These are phyloP conservation scores for Malbranchea zuffiana DNA, from an alignment of 2,329 filamentous ascomycete species.

Conservation along the genomic window DNA sequence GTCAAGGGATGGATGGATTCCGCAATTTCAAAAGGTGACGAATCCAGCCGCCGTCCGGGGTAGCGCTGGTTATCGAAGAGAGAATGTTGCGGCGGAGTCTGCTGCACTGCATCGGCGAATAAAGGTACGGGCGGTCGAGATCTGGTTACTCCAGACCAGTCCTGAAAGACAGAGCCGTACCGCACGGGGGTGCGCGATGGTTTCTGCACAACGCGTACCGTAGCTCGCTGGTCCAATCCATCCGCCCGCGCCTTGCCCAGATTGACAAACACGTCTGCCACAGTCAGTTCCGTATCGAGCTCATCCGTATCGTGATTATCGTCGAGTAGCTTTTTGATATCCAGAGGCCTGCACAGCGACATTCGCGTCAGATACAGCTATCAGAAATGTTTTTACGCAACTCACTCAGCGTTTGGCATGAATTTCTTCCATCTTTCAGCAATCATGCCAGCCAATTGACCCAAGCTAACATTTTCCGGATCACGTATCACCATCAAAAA, in stretches of 20 bases:
- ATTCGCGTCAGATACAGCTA: not conserved
- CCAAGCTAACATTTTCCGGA: constrained; percentile 25
- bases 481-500: constrained; percentile 25
- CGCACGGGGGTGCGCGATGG: constrained; percentile 19
- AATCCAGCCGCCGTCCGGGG: not conserved
- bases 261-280: constrained; percentile 31
- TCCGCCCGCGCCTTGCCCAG: constrained; percentile 26
- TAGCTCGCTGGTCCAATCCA: constrained; percentile 27
- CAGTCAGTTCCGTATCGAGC: constrained; percentile 25
- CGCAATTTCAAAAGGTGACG: not conserved
- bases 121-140: constrained; percentile 9
- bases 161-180: constrained; percentile 27
- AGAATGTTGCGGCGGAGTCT: not conserved
- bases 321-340: constrained; percentile 31
- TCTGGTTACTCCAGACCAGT: constrained; percentile 19
- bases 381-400: not conserved
- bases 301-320: constrained; percentile 24
- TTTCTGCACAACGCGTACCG: constrained; percentile 27
- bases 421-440: constrained; percentile 26
- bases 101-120: too few relatives aligned
- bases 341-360: constrained; percentile 22
- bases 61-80: not conserved
- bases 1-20: not conserved
- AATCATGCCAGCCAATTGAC: constrained; percentile 24
- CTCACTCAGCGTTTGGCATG: constrained; percentile 25